A percentile compares a stretch with the other conserved stretches of the same genome.
Conservation (phyloP, 2,329 filamentous ascomycete species). For the Hirsutella thompsonii region DNA sequence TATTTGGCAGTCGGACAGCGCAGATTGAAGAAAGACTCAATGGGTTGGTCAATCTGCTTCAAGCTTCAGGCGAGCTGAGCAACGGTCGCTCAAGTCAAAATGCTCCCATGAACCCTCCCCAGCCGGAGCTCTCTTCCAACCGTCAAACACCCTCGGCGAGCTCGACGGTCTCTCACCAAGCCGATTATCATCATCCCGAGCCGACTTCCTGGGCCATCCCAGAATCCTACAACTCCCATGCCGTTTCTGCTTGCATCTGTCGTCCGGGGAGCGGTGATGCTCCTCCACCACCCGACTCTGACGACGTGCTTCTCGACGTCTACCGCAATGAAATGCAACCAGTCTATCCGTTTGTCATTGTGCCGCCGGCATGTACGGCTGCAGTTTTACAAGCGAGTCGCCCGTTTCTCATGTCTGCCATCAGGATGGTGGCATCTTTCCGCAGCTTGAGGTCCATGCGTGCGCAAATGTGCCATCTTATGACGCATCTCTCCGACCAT, state of each 20-base stretch:
- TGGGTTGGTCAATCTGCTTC: slow-evolving; percentile 33
- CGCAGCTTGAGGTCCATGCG: slow-evolving; percentile 32
- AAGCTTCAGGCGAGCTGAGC: slow-evolving; percentile 25
- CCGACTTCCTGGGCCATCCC: slow-evolving; percentile 20
- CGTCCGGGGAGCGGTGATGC: slow-evolving; percentile 25
- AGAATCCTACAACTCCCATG: slow-evolving; percentile 30
- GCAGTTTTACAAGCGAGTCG: slow-evolving; percentile 22
- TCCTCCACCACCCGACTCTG: slow-evolving; percentile 27
- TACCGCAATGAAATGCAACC: slow-evolving; percentile 30
- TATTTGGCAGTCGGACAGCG: slow-evolving; percentile 26
- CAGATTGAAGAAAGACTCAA: slow-evolving; percentile 37
- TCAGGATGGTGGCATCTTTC: slow-evolving; percentile 36
- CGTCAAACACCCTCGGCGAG: slow-evolving; percentile 11
- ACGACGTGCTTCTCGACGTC: slow-evolving; percentile 30
- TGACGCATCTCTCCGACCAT: slow-evolving; percentile 31
- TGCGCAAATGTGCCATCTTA: slow-evolving; percentile 34
- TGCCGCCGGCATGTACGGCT: slow-evolving; percentile 23
- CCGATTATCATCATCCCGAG: slow-evolving; percentile 3
- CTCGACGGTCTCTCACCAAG: slow-evolving; percentile 6
- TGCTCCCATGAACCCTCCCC: neutral
- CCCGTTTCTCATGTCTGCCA: slow-evolving; percentile 35
- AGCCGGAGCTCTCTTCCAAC: neutral
- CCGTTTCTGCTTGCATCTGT: slow-evolving; percentile 33
- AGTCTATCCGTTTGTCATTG: slow-evolving; percentile 32
- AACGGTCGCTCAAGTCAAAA: slow-evolving; percentile 7